phyloP scores from a whole-genome alignment of 305 asterid genomes.

The Fraxinus albicans region DNA sequence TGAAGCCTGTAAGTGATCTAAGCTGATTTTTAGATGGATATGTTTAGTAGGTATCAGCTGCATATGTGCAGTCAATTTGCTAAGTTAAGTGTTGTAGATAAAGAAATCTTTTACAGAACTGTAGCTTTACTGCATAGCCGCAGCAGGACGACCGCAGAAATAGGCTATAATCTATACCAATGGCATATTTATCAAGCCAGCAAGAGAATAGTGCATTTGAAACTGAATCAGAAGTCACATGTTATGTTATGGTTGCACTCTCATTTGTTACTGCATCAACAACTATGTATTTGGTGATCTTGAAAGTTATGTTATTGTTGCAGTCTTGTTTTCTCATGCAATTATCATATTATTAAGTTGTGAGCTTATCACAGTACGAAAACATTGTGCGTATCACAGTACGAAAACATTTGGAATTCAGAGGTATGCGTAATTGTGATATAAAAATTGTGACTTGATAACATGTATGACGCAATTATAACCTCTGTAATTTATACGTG shows the following conservation, averaged over 20 bases:
- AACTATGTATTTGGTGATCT: neutral
- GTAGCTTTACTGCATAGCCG: neutral
- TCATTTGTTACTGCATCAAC: neutral
- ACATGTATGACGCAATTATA: no score
- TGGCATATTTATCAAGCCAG: neutral
- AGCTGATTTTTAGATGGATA: neutral
- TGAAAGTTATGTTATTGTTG: no score
- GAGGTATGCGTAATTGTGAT: no score
- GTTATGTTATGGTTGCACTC: neutral
- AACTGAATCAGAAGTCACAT: neutral
- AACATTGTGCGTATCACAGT: no score
- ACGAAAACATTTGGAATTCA: no score
- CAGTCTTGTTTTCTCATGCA: no score
- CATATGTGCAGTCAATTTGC: neutral
- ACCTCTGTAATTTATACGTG: no score
- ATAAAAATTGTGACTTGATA: no score
- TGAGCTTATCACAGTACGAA: no score
- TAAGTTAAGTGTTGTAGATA: constrained; percentile 26
- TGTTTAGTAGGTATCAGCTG: neutral
- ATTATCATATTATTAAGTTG: no score
- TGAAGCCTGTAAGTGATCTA: neutral
- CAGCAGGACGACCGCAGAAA: neutral
- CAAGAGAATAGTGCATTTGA: neutral
- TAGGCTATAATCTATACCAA: neutral
- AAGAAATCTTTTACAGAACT: neutral